Base-by-base conservation (phyloP, 768 basidiomycete species). In the Tricholoma bakamatsutake region DNA sequence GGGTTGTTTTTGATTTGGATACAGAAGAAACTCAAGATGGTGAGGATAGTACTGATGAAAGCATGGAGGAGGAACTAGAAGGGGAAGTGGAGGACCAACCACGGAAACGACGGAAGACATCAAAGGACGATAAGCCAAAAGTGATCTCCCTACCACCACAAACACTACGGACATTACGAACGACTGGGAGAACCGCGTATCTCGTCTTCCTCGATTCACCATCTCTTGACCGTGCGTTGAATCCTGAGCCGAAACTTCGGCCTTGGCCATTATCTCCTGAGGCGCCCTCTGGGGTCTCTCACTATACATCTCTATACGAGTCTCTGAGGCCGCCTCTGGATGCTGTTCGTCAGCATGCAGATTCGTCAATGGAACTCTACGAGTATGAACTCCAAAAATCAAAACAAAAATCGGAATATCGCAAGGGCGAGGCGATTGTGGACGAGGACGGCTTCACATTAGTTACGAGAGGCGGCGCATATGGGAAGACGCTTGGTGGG, bases 391-490 rank as follows among this genome's bases (percentile, higher is more conserved):
- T 80, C 39, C 80, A 81, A 28, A 83, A 81, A 68, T 72, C 72
- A 59, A 84, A 77, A 66, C 82, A 80, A 60, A 78, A 80, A 65
- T 81, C 83, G 21, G 77, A 82, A 65, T 90, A 88, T 64, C 79
- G 74, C 61, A 90, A 91, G 66, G 90, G 91, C 18, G 92, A 93
- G 64, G 92, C 89, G 5, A 78, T 96, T 54, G 89, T 96, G 42
- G 94, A 98, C 67, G 93, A 90, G 57, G 94, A 98, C 58, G 94
- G 94, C 2, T 98, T 96, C 68, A 96, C 93, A 10, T 81, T 98
- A 11, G 94, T 98, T 34, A 90, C 87, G n/a, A 80, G 94, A 35
- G 91, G 93, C 4, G 94, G 94, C 11, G 87, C 88, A 18, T 94
- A 94, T 62, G 93, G 94, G 4, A 78, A 91, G 65, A 90, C 90